Evolutionary conservation across 2,329 filamentous ascomycete genomes (phyloP).

Genomic region (Alternaria angustiovoidea): DNA sequence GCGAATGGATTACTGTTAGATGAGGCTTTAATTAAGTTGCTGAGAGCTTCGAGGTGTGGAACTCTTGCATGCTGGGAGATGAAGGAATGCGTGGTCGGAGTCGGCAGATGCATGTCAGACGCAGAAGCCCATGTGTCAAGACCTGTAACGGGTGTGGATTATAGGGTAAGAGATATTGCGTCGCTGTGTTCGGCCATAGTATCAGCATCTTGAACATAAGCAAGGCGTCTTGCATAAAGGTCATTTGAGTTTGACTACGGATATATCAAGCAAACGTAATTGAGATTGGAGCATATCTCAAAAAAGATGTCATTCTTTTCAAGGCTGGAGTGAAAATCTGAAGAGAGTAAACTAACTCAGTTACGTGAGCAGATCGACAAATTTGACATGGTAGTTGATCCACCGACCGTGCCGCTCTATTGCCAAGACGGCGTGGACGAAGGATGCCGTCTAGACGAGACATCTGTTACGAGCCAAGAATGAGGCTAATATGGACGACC

Average conservation of each 20-base stretch:
- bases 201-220: background rate
- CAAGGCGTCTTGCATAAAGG: background rate
- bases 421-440: slow-evolving; percentile 14
- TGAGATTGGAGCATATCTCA: background rate
- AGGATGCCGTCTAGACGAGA: slow-evolving; percentile 16
- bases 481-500: slow-evolving; percentile 15
- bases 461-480: slow-evolving; percentile 4
- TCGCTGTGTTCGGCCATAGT: background rate
- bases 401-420: background rate
- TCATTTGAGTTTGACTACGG: background rate
- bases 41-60: slow-evolving; percentile 16
- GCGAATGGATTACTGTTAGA: slow-evolving; percentile 21
- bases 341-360: background rate
- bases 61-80: slow-evolving; percentile 18
- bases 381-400: slow-evolving; percentile 4
- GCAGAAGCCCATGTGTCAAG: slow-evolving; percentile 18
- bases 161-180: slow-evolving; percentile 26
- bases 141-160: slow-evolving; percentile 17
- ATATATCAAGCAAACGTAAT: background rate
- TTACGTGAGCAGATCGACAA: background rate
- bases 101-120: slow-evolving; percentile 33
- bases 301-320: background rate
- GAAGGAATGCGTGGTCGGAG: slow-evolving; percentile 4
- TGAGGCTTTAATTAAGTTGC: slow-evolving; percentile 32
- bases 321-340: background rate